These are phyloP conservation scores for Nicotiana tabacum DNA, from an alignment of 257 asterid species.

Conservation along the genomic window DNA sequence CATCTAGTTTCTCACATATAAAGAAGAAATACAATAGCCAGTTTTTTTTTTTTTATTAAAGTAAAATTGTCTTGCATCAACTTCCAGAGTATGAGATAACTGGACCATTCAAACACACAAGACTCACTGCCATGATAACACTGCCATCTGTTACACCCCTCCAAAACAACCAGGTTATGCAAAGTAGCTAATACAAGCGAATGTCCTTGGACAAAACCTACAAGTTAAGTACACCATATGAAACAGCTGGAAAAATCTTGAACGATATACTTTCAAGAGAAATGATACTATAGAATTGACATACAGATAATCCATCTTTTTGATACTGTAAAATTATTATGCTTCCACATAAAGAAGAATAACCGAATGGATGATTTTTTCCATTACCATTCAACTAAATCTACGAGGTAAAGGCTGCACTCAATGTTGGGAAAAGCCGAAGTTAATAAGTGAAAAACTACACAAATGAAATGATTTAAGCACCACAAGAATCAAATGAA, in stretches of 20 bases:
- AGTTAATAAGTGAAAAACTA: background rate
- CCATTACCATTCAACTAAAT: slow-evolving; percentile 3
- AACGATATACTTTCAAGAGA: background rate
- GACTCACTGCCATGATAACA: background rate
- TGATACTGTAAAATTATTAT: background rate
- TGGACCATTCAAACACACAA: background rate
- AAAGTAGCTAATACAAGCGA: background rate
- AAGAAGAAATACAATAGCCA: background rate
- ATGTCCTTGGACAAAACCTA: background rate
- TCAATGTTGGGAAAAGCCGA: background rate
- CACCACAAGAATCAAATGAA: background rate
- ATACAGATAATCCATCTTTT: background rate
- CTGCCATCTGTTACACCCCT: background rate
- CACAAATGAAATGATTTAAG: background rate
- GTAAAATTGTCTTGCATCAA: background rate
- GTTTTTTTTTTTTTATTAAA: background rate
- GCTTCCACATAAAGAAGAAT: background rate
- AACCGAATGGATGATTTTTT: background rate
- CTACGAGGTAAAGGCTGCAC: background rate
- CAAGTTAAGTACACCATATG: background rate
- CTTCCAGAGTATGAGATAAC: background rate
- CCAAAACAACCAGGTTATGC: background rate
- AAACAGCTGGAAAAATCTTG: background rate
- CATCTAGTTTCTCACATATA: background rate
- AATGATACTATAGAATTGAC: background rate